These are phyloP conservation scores for Athelia sp. DNA, from an alignment of 1,284 basidiomycete genomes.

Conservation along the genomic window DNA sequence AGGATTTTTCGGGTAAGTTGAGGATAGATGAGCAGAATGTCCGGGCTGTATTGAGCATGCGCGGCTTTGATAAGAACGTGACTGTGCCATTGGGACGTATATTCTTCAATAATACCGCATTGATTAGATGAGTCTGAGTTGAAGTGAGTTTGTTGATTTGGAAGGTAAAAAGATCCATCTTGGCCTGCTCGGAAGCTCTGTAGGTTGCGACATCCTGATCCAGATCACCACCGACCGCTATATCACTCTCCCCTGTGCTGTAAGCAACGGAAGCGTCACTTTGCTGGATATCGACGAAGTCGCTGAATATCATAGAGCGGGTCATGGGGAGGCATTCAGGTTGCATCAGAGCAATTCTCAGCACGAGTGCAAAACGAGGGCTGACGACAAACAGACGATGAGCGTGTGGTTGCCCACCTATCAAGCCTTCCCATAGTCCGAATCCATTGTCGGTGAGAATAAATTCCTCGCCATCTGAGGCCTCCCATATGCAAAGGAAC, in stretches of 20 bases:
- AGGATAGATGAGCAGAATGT: background rate
- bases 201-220: constrained; percentile 2
- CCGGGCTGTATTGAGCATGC: constrained; percentile 17
- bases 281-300: constrained; percentile 8
- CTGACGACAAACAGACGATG: constrained; percentile 22
- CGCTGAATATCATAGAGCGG: background rate
- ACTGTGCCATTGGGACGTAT: constrained; percentile 11
- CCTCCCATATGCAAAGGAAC: constrained; percentile 22
- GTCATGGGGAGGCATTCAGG: constrained; percentile 5
- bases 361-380: constrained; percentile 13
- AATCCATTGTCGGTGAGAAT: constrained; percentile 19
- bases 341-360: constrained; percentile 8
- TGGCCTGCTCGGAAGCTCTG: constrained; percentile 7
- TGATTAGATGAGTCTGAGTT: constrained; percentile 18
- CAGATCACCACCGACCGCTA: no score
- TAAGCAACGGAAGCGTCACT: background rate
- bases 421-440: constrained; percentile 23
- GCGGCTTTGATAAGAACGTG: constrained; percentile 17
- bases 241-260: background rate
- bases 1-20: no score
- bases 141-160: constrained; percentile 16
- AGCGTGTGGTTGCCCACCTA: constrained; percentile 1
- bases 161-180: constrained; percentile 17
- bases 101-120: constrained; percentile 16
- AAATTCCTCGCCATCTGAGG: constrained; percentile 20